phyloP scores from a whole-genome alignment of 768 basidiomycete genomes.

The Fibroporia radiculosa region DNA sequence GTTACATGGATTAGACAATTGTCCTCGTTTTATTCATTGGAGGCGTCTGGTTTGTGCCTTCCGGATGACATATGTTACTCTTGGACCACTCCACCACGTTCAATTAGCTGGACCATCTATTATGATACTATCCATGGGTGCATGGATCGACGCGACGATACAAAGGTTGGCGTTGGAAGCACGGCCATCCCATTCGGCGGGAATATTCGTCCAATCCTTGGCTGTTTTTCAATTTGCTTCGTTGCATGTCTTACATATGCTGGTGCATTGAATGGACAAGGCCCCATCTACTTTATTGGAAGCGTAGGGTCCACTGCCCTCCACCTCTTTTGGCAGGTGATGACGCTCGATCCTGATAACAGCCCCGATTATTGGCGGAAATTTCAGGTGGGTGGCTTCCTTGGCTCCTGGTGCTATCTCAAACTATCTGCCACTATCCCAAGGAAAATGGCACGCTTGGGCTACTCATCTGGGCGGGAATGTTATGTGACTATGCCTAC shows the following conservation, averaged over 20 bases:
- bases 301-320: constrained; percentile 14
- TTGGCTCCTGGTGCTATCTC: too few species aligned
- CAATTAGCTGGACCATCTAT: constrained; percentile 37
- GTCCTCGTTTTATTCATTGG: constrained; percentile 14
- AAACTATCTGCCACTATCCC: too few species aligned
- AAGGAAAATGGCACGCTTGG: background rate
- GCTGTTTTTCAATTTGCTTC: constrained; percentile 45
- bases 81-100: background rate
- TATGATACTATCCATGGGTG: constrained; percentile 72
- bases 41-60: constrained; percentile 15
- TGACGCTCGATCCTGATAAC: constrained; percentile 14
- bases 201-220: constrained; percentile 50
- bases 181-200: constrained; percentile 69
- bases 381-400: constrained; percentile 4
- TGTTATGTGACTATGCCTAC: background rate
- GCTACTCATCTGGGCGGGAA: background rate
- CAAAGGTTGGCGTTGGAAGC: constrained; percentile 62
- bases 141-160: constrained; percentile 69
- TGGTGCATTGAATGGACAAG: constrained; percentile 35
- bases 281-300: constrained; percentile 6
- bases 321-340: constrained; percentile 19
- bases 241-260: constrained; percentile 42
- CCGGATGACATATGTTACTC: background rate
- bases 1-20: constrained; percentile 18
- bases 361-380: constrained; percentile 14